These are phyloP conservation scores for Camelina sativa DNA, from an alignment of 345 rosid genomes.

Conservation along the genomic window DNA sequence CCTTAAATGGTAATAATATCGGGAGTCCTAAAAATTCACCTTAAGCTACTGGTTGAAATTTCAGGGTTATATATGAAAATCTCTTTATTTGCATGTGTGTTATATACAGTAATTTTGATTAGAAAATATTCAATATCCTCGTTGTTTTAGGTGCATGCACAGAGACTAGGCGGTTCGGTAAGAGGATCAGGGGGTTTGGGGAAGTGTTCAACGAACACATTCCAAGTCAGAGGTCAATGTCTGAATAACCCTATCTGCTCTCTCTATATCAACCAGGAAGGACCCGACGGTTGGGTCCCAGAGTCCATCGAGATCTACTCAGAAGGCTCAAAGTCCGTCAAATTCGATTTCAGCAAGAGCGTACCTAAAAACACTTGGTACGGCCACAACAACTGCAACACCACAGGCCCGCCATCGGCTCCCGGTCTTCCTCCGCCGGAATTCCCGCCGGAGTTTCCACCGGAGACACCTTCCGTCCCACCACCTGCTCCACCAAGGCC, in stretches of 20 bases:
- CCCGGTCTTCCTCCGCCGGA: slow-evolving; percentile 23
- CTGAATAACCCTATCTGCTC: slow-evolving; percentile 57
- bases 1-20: neutral
- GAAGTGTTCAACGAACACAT: slow-evolving; percentile 73
- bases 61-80: neutral
- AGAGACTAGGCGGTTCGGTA: slow-evolving; percentile 61
- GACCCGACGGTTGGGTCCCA: slow-evolving; percentile 78
- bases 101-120: no score
- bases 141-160: slow-evolving; percentile 57
- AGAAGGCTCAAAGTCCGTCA: slow-evolving; percentile 45
- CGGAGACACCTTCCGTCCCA: slow-evolving; percentile 21
- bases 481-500: slow-evolving; percentile 35
- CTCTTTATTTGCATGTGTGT: neutral
- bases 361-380: slow-evolving; percentile 62
- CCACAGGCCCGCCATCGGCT: slow-evolving; percentile 23
- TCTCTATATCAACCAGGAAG: slow-evolving; percentile 57
- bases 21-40: neutral
- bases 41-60: no score
- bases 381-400: slow-evolving; percentile 59
- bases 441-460: slow-evolving; percentile 24
- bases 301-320: slow-evolving; percentile 57
- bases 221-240: slow-evolving; percentile 65
- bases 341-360: slow-evolving; percentile 56
- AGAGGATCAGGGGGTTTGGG: slow-evolving; percentile 53
- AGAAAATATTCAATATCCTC: neutral